phyloP scores from a whole-genome alignment of 805 yeast species.

The Candida pseudoglaebosa region DNA sequence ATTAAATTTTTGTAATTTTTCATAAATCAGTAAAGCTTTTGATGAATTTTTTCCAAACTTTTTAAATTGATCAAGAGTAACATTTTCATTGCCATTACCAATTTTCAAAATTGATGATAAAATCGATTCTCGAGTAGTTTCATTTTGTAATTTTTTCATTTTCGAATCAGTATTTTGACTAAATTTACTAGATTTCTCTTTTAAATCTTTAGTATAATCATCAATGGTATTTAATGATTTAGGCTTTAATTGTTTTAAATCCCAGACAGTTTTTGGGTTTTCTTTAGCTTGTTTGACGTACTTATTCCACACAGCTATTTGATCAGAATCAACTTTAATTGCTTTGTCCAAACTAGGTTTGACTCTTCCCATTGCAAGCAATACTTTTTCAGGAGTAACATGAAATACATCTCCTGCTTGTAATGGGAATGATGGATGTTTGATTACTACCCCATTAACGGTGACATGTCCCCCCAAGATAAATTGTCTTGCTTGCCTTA shows the following conservation, averaged over 20 bases:
- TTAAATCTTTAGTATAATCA: constrained; percentile 9
- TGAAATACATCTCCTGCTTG: constrained; percentile 83
- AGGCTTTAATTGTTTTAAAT: constrained; percentile 41
- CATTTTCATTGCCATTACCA: constrained; percentile 22
- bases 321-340: constrained; percentile 64
- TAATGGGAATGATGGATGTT: constrained; percentile 74
- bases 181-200: constrained; percentile 20
- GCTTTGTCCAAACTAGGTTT: constrained; percentile 76
- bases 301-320: constrained; percentile 71
- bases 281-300: constrained; percentile 57
- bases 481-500: constrained; percentile 91
- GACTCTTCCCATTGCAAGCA: constrained; percentile 76
- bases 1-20: constrained; percentile 22
- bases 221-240: constrained; percentile 29
- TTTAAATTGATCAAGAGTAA: constrained; percentile 28
- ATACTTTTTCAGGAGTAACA: constrained; percentile 81
- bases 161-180: constrained; percentile 37
- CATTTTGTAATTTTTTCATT: constrained; percentile 41
- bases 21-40: constrained; percentile 33
- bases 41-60: constrained; percentile 30
- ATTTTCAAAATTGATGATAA: constrained; percentile 40
- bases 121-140: constrained; percentile 44
- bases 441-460: constrained; percentile 79
- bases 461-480: constrained; percentile 74
- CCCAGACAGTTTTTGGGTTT: constrained; percentile 57